Percentiles rank a stretch among this genome's conserved stretches.
phyloP scores from a whole-genome alignment of 176 grass and related monocot species.

The Cocos nucifera region DNA sequence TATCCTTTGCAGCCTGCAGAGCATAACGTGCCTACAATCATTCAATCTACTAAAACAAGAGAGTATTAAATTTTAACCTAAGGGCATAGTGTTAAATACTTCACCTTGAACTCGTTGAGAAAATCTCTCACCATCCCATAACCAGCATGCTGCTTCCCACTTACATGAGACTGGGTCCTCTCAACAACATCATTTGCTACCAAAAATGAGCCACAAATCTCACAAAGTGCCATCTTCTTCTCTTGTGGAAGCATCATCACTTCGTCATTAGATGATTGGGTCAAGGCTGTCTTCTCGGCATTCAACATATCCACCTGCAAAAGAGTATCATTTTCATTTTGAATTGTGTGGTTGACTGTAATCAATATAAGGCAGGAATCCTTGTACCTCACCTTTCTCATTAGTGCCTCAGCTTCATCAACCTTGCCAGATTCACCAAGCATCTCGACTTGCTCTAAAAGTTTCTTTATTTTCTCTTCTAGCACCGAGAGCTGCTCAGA shows the following conservation, averaged over 20 bases:
- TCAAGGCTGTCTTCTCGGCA: constrained; percentile 62
- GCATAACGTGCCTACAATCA: constrained; percentile 13
- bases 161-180: constrained; percentile 79
- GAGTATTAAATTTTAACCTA: neutral
- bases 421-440: constrained; percentile 91
- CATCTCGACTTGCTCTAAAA: constrained; percentile 77
- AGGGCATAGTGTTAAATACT: neutral
- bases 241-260: constrained; percentile 58
- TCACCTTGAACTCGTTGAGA: constrained; percentile 72
- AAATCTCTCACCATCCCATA: constrained; percentile 93
- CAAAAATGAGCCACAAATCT: constrained; percentile 88
- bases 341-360: neutral
- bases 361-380: neutral
- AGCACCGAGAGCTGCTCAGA: constrained; percentile 50
- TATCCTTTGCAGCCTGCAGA: constrained; percentile 48
- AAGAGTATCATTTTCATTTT: constrained; percentile 13
- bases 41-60: constrained; percentile 18
- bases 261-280: constrained; percentile 51
- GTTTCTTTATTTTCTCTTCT: constrained; percentile 88
- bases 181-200: constrained; percentile 82
- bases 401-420: constrained; percentile 93
- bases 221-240: constrained; percentile 94
- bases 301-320: constrained; percentile 70
- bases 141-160: constrained; percentile 91
- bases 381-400: constrained; percentile 50